These are phyloP conservation scores for Solanum bulbocastanum DNA, from an alignment of 257 asterid species.

Conservation along the genomic window DNA sequence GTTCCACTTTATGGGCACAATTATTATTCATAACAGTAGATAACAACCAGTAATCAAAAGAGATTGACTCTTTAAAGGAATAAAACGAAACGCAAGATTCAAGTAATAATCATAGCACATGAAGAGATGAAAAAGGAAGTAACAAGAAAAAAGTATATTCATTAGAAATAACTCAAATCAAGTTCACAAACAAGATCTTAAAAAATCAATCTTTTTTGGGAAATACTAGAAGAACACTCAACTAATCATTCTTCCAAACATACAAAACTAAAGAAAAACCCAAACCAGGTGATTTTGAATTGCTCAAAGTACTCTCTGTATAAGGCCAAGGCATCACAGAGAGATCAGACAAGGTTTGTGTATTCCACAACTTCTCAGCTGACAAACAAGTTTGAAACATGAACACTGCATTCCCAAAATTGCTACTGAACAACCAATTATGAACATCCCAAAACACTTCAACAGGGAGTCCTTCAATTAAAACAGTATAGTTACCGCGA, in stretches of 20 bases:
- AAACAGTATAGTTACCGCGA: conserved; percentile 59
- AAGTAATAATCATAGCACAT: not conserved
- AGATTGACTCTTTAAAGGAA: not conserved
- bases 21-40: not conserved
- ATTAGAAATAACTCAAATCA: conserved; percentile 7
- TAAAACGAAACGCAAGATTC: not conserved
- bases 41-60: not conserved
- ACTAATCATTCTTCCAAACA: conserved; percentile 78
- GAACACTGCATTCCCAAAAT: conserved; percentile 65
- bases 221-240: conserved; percentile 2
- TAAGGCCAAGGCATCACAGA: conserved; percentile 43
- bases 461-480: conserved; percentile 78
- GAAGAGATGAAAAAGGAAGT: not conserved
- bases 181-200: conserved; percentile 7
- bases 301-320: conserved; percentile 29
- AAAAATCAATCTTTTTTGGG: conserved; percentile 4
- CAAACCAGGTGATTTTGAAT: conserved; percentile 38
- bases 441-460: conserved; percentile 88
- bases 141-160: not conserved
- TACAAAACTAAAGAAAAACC: conserved; percentile 66
- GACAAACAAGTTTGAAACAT: conserved; percentile 61
- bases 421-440: conserved; percentile 66
- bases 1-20: not conserved
- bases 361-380: conserved; percentile 53
- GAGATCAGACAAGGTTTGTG: conserved; percentile 27